phyloP scores from a whole-genome alignment of 371 early-diverging fungal genomes.

The Mortierella sp. region DNA sequence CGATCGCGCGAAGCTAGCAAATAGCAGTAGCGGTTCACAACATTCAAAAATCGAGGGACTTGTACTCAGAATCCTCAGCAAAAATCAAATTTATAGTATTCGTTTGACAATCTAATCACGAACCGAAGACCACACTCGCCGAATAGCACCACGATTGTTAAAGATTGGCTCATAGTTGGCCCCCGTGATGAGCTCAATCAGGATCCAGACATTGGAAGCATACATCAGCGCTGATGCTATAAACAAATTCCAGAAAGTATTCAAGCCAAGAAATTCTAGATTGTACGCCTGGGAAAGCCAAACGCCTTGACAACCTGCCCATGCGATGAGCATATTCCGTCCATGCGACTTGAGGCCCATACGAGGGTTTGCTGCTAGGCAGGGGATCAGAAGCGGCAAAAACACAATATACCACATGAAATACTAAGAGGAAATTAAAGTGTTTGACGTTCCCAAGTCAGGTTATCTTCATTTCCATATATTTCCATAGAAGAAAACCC shows the following conservation, averaged over 20 bases:
- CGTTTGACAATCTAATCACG: background rate
- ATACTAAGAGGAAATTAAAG: constrained; percentile 70
- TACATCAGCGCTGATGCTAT: constrained; percentile 79
- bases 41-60: background rate
- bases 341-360: constrained; percentile 68
- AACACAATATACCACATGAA: constrained; percentile 99
- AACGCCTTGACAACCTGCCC: constrained; percentile 82
- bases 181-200: constrained; percentile 69
- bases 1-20: no score
- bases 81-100: no score
- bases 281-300: constrained; percentile 89
- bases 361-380: constrained; percentile 61
- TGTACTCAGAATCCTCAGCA: no score
- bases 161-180: constrained; percentile 70
- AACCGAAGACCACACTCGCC: constrained; percentile 64
- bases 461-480: background rate
- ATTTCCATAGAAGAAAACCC: background rate
- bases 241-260: constrained; percentile 85
- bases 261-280: constrained; percentile 88
- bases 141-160: constrained; percentile 62
- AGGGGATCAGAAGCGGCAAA: constrained; percentile 88
- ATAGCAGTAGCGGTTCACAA: no score
- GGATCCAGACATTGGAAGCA: constrained; percentile 75
- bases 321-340: constrained; percentile 68
- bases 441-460: background rate